Conservation (phyloP, 306 rosid genomes). For the Benincasa hispida region DNA sequence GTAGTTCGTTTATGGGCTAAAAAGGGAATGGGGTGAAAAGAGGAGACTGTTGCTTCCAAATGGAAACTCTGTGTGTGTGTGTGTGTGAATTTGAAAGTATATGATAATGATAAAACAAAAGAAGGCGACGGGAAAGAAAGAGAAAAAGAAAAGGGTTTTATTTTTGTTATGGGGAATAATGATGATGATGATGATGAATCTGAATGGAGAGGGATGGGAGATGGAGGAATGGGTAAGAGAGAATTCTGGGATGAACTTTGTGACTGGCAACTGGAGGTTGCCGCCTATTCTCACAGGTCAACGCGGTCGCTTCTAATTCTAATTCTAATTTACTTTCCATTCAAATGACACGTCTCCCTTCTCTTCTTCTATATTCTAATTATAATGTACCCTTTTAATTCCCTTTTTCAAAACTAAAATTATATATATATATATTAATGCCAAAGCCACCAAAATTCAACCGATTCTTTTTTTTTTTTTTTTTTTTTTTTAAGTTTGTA, state of each 20-base stretch:
- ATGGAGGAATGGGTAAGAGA: not conserved
- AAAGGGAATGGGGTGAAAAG: conserved; percentile 30
- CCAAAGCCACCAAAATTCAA: too few species aligned
- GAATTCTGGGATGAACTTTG: not conserved
- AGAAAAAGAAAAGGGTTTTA: not conserved
- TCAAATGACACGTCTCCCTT: not conserved
- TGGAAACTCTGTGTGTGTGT: conserved; percentile 9
- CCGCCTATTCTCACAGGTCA: conserved; percentile 41
- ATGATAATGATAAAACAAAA: not conserved
- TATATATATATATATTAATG: too few species aligned
- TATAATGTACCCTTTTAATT: not conserved
- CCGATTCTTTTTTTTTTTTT: too few species aligned
- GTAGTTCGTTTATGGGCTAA: not conserved
- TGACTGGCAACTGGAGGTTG: conserved; percentile 65
- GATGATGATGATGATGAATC: conserved; percentile 11
- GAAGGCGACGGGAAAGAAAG: conserved; percentile 10
- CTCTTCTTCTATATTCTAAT: not conserved
- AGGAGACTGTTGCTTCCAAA: conserved; percentile 32
- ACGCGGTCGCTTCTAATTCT: conserved; percentile 16
- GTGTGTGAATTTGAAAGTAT: not conserved
- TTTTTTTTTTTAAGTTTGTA: too few species aligned
- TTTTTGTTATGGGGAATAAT: conserved; percentile 1
- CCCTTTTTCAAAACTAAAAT: not conserved
- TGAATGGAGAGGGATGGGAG: conserved; percentile 18
- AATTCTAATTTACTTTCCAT: not conserved